Conservation (phyloP, 306 rosid species). For the Sindora glabra region DNA sequence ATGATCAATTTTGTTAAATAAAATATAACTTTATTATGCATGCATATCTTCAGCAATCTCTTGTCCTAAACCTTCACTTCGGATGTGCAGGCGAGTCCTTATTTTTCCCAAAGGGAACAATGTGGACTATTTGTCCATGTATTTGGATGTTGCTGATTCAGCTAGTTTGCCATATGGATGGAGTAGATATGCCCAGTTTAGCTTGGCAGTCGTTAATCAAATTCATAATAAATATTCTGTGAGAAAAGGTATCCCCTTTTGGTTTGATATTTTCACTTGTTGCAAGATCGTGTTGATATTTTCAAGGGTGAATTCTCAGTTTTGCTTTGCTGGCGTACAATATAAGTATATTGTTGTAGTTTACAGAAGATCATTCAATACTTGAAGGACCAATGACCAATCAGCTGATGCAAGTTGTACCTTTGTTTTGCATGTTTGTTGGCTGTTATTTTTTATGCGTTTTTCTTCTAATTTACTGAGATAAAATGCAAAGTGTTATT, state of each 20-base stretch:
- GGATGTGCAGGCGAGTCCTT: constrained; percentile 66
- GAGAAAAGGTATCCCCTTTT: constrained; percentile 59
- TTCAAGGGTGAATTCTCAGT: no score
- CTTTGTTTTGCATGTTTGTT: neutral
- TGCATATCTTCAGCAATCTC: neutral
- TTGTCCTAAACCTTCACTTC: constrained; percentile 14
- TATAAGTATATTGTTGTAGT: no score
- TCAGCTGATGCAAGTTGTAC: no score
- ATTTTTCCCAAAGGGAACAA: constrained; percentile 90
- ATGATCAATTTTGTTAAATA: neutral
- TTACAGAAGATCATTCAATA: constrained; percentile 2
- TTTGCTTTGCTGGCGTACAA: no score
- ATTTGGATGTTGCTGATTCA: constrained; percentile 83
- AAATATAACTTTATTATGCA: neutral
- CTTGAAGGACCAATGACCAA: neutral
- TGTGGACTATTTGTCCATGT: constrained; percentile 82
- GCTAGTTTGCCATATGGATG: constrained; percentile 76
- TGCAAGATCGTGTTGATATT: neutral
- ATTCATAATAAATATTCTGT: constrained; percentile 56
- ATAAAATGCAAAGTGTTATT: no score
- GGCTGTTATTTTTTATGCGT: no score
- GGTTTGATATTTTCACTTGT: constrained; percentile 6
- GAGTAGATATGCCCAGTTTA: constrained; percentile 88
- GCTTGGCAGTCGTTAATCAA: constrained; percentile 71
- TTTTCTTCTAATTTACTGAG: no score